Percentiles rank a stretch among this genome's conserved stretches.
phyloP scores from a whole-genome alignment of 192 early-diverging fungal genomes.

The Coemansia nantahalensis region DNA sequence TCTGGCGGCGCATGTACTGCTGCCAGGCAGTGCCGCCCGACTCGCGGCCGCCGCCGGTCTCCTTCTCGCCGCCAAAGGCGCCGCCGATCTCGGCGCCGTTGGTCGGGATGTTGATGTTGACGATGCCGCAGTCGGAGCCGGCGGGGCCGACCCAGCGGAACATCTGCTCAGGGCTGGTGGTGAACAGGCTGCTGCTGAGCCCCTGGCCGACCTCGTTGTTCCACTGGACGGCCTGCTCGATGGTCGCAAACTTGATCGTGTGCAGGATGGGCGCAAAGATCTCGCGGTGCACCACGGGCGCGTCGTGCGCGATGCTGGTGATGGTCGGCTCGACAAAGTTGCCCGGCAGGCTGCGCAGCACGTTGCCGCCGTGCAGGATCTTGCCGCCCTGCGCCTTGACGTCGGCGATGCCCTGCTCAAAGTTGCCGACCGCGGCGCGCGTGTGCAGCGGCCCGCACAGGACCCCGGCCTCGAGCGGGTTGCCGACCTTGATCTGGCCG shows the following conservation, averaged over 20 bases:
- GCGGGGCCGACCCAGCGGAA: constrained; percentile 92
- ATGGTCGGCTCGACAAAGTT: constrained; percentile 95
- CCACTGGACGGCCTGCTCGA: constrained; percentile 82
- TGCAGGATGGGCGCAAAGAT: constrained; percentile 95
- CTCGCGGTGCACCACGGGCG: constrained; percentile 85
- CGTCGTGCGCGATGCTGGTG: constrained; percentile 71
- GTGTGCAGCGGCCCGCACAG: constrained; percentile 95
- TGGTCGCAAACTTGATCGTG: constrained; percentile 70
- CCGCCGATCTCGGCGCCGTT: constrained; percentile 97
- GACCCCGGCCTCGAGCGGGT: constrained; percentile 76
- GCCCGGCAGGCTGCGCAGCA: constrained; percentile 64
- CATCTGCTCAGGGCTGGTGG: constrained; percentile 70
- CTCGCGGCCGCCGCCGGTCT: constrained; percentile 92
- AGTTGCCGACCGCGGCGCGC: constrained; percentile 73
- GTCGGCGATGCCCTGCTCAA: constrained; percentile 69
- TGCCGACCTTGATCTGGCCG: constrained; percentile 80
- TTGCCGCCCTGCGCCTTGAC: constrained; percentile 82
- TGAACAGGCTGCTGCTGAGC: constrained; percentile 82
- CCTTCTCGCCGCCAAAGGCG: constrained; percentile 97
- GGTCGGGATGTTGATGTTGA: constrained; percentile 96
- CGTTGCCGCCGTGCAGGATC: constrained; percentile 82
- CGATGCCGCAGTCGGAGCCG: constrained; percentile 90
- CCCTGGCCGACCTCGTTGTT: constrained; percentile 93
- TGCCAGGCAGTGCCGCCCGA: constrained; percentile 93
- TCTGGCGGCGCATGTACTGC: constrained; percentile 82